Percentiles rank a stretch among this genome's conserved stretches.
These are phyloP conservation scores for Theileria luwenshuni DNA, from an alignment of 169 alveolate genomes.

Conservation along the genomic window DNA sequence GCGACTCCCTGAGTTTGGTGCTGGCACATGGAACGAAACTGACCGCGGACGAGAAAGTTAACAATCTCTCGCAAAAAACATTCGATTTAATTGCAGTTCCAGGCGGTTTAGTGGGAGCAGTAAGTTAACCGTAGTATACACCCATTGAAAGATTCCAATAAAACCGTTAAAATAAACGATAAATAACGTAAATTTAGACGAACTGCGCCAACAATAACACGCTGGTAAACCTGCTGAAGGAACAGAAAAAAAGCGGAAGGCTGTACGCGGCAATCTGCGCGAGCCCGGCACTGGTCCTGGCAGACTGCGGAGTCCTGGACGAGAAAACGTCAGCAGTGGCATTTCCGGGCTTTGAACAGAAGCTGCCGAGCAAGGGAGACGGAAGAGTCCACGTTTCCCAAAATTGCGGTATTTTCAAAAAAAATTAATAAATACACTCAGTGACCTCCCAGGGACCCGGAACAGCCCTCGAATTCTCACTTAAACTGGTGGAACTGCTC, in stretches of 20 bases:
- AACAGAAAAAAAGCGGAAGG: conserved; percentile 68
- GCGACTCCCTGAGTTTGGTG: conserved; percentile 22
- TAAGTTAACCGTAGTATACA: conserved; percentile 26
- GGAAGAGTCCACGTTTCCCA: conserved; percentile 76
- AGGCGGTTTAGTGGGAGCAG: conserved; percentile 78
- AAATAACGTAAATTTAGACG: conserved; percentile 2
- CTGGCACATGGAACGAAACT: conserved; percentile 69
- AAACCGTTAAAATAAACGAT: neutral
- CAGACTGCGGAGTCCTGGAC: conserved; percentile 72
- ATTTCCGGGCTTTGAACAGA: conserved; percentile 75
- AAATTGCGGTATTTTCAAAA: conserved; percentile 65
- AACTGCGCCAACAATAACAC: conserved; percentile 50
- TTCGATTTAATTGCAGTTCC: conserved; percentile 76
- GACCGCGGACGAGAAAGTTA: conserved; percentile 66
- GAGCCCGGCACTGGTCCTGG: conserved; percentile 75
- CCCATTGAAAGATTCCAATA: neutral
- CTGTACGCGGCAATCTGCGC: conserved; percentile 81
- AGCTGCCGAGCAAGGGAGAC: conserved; percentile 69
- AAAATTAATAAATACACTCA: neutral
- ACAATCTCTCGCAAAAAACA: conserved; percentile 55
- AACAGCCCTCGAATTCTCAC: conserved; percentile 76
- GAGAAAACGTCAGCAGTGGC: conserved; percentile 69
- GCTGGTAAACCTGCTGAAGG: conserved; percentile 66
- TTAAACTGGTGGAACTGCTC: conserved; percentile 73
- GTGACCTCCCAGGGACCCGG: conserved; percentile 80